phyloP scores from a whole-genome alignment of 139 green algal species.

The Tetradesmus lagerheimii region DNA sequence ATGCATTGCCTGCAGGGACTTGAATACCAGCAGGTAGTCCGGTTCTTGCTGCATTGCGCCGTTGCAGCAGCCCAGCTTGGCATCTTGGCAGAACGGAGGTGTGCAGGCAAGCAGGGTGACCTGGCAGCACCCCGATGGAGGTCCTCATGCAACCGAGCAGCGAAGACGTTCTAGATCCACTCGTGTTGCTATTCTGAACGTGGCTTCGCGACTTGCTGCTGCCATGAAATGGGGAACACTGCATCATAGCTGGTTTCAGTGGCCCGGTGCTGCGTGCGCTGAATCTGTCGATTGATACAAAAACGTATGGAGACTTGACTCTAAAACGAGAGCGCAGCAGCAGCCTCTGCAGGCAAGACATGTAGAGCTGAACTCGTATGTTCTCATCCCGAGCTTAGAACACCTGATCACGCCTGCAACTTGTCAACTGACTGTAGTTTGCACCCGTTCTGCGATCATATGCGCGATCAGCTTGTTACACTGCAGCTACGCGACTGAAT shows the following conservation, averaged over 20 bases:
- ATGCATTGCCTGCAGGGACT: neutral
- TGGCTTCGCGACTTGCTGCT: neutral
- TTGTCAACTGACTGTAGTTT: too few species aligned
- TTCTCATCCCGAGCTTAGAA: neutral
- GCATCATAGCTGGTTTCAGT: neutral
- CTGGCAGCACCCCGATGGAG: neutral
- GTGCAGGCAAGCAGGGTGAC: neutral
- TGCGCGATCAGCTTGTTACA: neutral
- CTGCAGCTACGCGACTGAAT: neutral
- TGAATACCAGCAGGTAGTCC: neutral
- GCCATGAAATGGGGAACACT: neutral
- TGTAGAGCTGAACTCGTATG: neutral
- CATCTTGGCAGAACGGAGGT: neutral
- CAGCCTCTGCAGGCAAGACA: neutral
- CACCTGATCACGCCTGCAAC: neutral
- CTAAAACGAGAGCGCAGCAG: neutral
- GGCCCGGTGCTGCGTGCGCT: neutral
- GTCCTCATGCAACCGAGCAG: neutral
- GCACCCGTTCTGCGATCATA: neutral
- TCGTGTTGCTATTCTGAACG: neutral
- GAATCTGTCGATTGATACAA: neutral
- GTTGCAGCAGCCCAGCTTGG: neutral
- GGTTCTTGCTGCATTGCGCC: neutral
- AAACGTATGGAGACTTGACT: neutral
- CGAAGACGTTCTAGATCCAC: neutral